Evolutionary conservation across 2,329 filamentous ascomycete genomes (phyloP), one percentile per base, ranked within the genome.

Genomic region (Arthrobotrys entomopaga): DNA sequence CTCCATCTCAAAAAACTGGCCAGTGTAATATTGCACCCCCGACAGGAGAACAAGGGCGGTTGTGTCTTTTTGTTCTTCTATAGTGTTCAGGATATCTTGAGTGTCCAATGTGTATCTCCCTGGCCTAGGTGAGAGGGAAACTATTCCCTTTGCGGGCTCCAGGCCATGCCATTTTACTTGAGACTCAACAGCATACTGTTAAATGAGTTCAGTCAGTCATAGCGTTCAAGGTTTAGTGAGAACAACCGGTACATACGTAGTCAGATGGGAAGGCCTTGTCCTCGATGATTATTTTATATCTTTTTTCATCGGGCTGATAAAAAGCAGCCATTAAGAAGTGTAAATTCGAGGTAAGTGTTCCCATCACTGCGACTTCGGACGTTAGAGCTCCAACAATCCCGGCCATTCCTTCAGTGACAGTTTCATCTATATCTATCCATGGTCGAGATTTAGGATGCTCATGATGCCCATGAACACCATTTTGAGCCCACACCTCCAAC

Each of bases 211-310:
- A 26, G 24, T 26, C 24, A 26, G 24, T 3, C 7, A 7, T 26
- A 26, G 24, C 24, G 7, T 7, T 26, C 24, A 7, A 26, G 24
- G 7, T 7, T 7, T 7, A 7, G 24, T 26, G 24, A 26, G 7
- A 26, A 26, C 7, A 26, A 7, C 24, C 24, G 3, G 24, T 26
- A 79, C 85, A 78, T 84, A 89, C 89, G 81, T 92, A 90, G 79
- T 97, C 93, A 81, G 90, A 93, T 0, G 93, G 93, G 78, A 97
- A 97, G 0, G 93, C 92, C 80, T 93, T 93, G 81, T 91, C 91
- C 81, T 97, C 92, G n/a, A 94, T 85, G 60, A 96, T 90, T 76
- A 96, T 90, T 83, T 94, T 95, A 82, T 90, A 90, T 43, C 65
- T 73, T 34, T 52, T 43, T 82, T 85, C 79, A 0, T 85, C 90